phyloP scores from a whole-genome alignment of 2,329 filamentous ascomycete genomes.

The Monosporascus sp. region DNA sequence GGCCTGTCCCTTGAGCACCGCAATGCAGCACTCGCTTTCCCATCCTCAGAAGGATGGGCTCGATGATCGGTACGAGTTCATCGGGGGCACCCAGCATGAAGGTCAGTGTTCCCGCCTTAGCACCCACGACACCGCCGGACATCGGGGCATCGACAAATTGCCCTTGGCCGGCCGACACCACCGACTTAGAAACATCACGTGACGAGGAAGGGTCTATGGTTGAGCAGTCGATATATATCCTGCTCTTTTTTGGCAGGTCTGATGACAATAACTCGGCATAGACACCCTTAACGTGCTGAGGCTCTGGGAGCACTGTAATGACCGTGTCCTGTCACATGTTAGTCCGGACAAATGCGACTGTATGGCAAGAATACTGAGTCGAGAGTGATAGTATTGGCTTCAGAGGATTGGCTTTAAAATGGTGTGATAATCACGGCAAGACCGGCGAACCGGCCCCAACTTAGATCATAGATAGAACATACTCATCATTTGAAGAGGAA shows the following conservation, averaged over 20 bases:
- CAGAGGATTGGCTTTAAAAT: conserved; percentile 72
- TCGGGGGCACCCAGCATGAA: conserved; percentile 84
- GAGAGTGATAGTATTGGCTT: conserved; percentile 25
- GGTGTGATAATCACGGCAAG: conserved; percentile 56
- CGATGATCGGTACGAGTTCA: conserved; percentile 57
- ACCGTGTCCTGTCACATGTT: conserved; percentile 64
- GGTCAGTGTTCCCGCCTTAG: conserved; percentile 77
- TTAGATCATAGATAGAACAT: conserved; percentile 62
- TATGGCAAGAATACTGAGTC: neutral
- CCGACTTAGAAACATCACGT: conserved; percentile 65
- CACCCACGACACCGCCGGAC: conserved; percentile 93
- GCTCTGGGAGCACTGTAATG: conserved; percentile 85
- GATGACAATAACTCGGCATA: conserved; percentile 69
- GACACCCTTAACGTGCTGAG: conserved; percentile 78
- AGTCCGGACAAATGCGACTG: conserved; percentile 9
- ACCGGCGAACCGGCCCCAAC: conserved; percentile 55
- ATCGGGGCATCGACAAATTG: conserved; percentile 92
- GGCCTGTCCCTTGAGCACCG: conserved; percentile 75
- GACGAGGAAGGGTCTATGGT: conserved; percentile 92
- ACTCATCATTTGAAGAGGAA: conserved; percentile 28
- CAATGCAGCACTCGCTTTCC: conserved; percentile 82
- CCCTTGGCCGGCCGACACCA: conserved; percentile 60
- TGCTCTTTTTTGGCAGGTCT: conserved; percentile 45
- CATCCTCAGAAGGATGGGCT: conserved; percentile 71
- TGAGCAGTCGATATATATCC: conserved; percentile 91